These are phyloP conservation scores for Erodium moschatum DNA, from an alignment of 441 rosid genomes.

Conservation along the genomic window DNA sequence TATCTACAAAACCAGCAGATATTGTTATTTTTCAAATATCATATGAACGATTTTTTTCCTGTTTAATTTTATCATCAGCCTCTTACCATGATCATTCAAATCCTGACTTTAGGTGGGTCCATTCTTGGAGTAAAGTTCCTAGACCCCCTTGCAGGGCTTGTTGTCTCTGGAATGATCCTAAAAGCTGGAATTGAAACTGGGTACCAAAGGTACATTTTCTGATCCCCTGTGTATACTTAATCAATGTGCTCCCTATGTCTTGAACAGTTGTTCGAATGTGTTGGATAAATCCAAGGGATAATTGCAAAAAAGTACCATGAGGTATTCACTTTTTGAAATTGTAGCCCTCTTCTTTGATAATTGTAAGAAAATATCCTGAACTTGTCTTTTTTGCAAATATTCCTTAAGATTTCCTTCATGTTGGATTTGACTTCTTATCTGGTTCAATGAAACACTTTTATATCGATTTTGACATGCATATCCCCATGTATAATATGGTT, in stretches of 20 bases:
- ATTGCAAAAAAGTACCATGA: too few relatives aligned
- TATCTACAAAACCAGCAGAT: too few relatives aligned
- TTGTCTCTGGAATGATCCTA: conserved; percentile 82
- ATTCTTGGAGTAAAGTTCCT: conserved; percentile 72
- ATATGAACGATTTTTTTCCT: conserved; percentile 4
- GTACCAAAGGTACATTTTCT: conserved; percentile 57
- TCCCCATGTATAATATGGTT: conserved; percentile 20
- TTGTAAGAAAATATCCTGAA: too few relatives aligned
- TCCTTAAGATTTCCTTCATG: too few relatives aligned
- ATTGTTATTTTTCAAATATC: background rate
- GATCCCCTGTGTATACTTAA: background rate
- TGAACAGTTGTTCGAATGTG: too few relatives aligned
- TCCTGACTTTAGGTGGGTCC: conserved; percentile 67
- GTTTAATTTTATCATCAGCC: conserved; percentile 13
- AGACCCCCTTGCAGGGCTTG: conserved; percentile 89
- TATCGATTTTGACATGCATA: conserved; percentile 9
- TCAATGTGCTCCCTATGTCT: too few relatives aligned
- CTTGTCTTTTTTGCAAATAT: too few relatives aligned
- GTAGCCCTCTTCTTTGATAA: too few relatives aligned
- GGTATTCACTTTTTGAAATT: too few relatives aligned
- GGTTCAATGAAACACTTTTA: background rate
- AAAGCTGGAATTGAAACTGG: conserved; percentile 79
- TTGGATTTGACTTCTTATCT: conserved; percentile 11
- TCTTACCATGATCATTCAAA: conserved; percentile 16
- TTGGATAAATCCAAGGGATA: too few relatives aligned